Percentiles rank a stretch among this genome's conserved stretches.
Conservation (phyloP, 805 yeast species). For the Pichia rugopelliculosa region DNA sequence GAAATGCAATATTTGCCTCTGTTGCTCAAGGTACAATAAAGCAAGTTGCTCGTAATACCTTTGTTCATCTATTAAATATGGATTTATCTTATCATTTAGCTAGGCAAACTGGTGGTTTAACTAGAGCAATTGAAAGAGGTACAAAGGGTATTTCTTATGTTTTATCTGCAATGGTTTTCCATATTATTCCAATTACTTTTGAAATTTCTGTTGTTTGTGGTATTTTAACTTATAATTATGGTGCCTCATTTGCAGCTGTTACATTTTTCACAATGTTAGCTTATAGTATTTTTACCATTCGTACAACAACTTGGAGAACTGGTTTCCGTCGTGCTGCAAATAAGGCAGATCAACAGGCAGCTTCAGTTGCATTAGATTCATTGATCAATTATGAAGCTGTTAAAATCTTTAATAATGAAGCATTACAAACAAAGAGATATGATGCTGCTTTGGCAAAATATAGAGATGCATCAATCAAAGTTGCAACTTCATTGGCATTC, state of each 20-base stretch:
- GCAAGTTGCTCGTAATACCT: slow-evolving; percentile 82
- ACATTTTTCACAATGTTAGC: slow-evolving; percentile 84
- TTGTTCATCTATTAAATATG: slow-evolving; percentile 70
- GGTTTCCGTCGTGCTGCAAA: slow-evolving; percentile 84
- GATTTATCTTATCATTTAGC: slow-evolving; percentile 87
- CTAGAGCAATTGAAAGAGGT: slow-evolving; percentile 95
- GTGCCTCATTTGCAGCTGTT: slow-evolving; percentile 79
- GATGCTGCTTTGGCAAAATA: slow-evolving; percentile 66
- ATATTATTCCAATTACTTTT: slow-evolving; percentile 84
- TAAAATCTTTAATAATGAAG: slow-evolving; percentile 88
- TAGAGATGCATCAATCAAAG: slow-evolving; percentile 67
- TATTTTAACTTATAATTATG: slow-evolving; percentile 87
- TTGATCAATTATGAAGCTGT: slow-evolving; percentile 92
- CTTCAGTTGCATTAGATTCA: slow-evolving; percentile 89
- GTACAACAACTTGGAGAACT: slow-evolving; percentile 95
- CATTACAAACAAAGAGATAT: slow-evolving; percentile 70
- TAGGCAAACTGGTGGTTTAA: slow-evolving; percentile 91
- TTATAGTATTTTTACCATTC: slow-evolving; percentile 79
- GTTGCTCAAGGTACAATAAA: slow-evolving; percentile 94
- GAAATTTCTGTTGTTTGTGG: slow-evolving; percentile 93
- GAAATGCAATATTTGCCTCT: slow-evolving; percentile 92
- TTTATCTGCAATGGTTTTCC: slow-evolving; percentile 94
- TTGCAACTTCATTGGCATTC: slow-evolving; percentile 77
- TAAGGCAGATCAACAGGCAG: slow-evolving; percentile 92
- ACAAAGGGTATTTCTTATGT: slow-evolving; percentile 95